These are phyloP conservation scores for Arthrinium phaeospermum DNA, from an alignment of 2,329 filamentous ascomycete genomes.

Conservation along the genomic window DNA sequence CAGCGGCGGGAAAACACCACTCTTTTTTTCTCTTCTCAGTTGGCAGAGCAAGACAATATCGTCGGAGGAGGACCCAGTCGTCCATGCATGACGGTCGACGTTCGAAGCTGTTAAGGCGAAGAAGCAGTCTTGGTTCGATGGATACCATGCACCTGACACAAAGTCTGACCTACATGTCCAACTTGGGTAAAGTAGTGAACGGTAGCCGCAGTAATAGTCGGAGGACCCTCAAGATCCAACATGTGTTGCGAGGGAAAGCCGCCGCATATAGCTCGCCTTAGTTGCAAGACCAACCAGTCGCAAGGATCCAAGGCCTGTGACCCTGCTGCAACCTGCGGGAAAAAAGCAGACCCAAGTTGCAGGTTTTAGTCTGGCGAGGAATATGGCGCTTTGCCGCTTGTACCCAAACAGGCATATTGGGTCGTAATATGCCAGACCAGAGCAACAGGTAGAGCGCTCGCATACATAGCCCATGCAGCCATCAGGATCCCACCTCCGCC, in stretches of 20 bases:
- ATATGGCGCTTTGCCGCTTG: conserved; percentile 14
- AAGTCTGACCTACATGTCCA: conserved; percentile 15
- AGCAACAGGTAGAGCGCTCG: neutral
- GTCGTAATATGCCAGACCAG: conserved; percentile 15
- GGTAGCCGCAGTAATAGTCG: neutral
- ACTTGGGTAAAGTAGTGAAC: neutral
- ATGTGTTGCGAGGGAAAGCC: neutral
- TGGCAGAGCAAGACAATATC: conserved; percentile 6
- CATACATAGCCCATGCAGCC: conserved; percentile 18
- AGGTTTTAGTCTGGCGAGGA: neutral
- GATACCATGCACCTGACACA: conserved; percentile 17
- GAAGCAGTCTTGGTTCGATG: conserved; percentile 8
- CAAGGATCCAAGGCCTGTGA: conserved; percentile 9
- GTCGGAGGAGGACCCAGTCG: neutral
- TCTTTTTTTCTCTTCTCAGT: neutral
- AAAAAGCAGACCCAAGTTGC: neutral
- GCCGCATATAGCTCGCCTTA: conserved; percentile 16
- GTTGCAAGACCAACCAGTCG: conserved; percentile 8
- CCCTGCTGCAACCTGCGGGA: conserved; percentile 8
- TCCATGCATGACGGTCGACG: conserved; percentile 12
- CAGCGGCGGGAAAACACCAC: neutral
- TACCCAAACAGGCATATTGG: conserved; percentile 12
- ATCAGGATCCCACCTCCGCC: conserved; percentile 9
- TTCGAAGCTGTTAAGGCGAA: neutral
- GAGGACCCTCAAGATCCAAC: neutral